Conservation (phyloP, 257 asterid genomes). For the Leptodermis oblonga region DNA sequence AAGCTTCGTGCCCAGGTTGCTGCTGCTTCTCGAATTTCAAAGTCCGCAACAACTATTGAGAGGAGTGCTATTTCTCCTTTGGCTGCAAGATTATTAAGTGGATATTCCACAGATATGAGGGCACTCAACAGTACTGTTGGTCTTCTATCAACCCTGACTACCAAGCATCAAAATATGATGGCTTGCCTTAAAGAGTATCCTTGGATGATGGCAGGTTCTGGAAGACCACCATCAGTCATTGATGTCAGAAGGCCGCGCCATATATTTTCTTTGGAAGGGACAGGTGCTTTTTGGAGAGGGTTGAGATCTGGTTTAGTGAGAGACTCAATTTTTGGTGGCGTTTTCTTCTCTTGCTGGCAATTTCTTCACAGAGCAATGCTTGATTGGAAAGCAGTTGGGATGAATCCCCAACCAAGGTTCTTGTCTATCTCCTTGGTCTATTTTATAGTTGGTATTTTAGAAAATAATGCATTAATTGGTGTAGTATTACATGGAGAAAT, state of each 20-base stretch:
- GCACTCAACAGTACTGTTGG: conserved; percentile 56
- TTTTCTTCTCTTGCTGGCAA: conserved; percentile 90
- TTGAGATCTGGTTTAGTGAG: conserved; percentile 75
- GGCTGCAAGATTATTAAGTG: conserved; percentile 57
- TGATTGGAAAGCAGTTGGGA: conserved; percentile 91
- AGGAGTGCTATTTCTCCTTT: conserved; percentile 44
- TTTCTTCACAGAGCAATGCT: conserved; percentile 59
- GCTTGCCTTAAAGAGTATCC: conserved; percentile 79
- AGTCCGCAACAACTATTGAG: conserved; percentile 35
- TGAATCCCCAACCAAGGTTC: conserved; percentile 91
- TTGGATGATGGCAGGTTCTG: conserved; percentile 98
- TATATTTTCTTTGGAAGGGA: conserved; percentile 74
- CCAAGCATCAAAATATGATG: conserved; percentile 47
- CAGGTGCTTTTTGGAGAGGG: conserved; percentile 84
- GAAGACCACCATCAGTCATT: conserved; percentile 72
- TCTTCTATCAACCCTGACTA: conserved; percentile 65
- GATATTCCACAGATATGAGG: conserved; percentile 52
- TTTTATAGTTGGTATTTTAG: not conserved
- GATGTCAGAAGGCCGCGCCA: conserved; percentile 57
- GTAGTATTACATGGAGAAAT: not conserved
- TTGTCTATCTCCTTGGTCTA: not conserved
- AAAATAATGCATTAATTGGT: conserved; percentile 2
- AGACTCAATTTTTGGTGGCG: conserved; percentile 83
- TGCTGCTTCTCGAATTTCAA: conserved; percentile 60
- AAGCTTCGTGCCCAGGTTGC: conserved; percentile 90